Evolutionary conservation across 2,329 filamentous ascomycete species (phyloP).

Genomic region (Microthyrium microscopicum): DNA sequence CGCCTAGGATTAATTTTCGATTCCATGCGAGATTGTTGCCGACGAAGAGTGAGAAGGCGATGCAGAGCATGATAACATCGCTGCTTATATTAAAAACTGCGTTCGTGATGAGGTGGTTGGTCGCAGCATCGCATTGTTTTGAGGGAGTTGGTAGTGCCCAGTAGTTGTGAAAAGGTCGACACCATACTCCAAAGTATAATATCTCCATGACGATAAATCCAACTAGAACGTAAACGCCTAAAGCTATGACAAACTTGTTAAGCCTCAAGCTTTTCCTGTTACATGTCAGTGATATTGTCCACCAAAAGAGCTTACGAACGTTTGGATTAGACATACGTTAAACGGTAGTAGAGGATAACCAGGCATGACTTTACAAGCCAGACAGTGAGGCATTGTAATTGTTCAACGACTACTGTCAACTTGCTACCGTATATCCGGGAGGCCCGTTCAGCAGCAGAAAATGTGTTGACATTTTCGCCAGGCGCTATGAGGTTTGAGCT

Average conservation of each 20-base stretch:
- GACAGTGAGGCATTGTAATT: conserved; percentile 33
- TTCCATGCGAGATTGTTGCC: conserved; percentile 24
- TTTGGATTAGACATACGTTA: conserved; percentile 21
- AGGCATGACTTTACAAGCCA: conserved; percentile 39
- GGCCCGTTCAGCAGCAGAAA: conserved; percentile 21
- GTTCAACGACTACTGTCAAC: conserved; percentile 35
- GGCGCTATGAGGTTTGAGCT: conserved; percentile 21
- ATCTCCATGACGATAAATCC: conserved; percentile 33
- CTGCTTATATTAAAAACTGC: conserved; percentile 28
- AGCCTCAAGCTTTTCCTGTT: conserved; percentile 15
- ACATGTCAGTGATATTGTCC: conserved; percentile 11
- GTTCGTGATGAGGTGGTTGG: conserved; percentile 23
- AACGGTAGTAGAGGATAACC: conserved; percentile 35
- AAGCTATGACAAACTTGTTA: conserved; percentile 24
- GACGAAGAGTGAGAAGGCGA: conserved; percentile 29
- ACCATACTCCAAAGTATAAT: conserved; percentile 37
- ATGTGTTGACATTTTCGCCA: conserved; percentile 15
- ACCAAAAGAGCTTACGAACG: conserved; percentile 12
- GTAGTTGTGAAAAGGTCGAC: conserved; percentile 34
- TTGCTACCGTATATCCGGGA: conserved; percentile 35
- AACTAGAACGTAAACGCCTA: conserved; percentile 27
- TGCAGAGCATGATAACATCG: conserved; percentile 27
- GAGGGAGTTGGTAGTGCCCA: conserved; percentile 31
- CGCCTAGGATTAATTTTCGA: conserved; percentile 37
- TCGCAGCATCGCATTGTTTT: conserved; percentile 26